Conservation (phyloP, 768 basidiomycete genomes). For the Strobilomyces echinocephalus region DNA sequence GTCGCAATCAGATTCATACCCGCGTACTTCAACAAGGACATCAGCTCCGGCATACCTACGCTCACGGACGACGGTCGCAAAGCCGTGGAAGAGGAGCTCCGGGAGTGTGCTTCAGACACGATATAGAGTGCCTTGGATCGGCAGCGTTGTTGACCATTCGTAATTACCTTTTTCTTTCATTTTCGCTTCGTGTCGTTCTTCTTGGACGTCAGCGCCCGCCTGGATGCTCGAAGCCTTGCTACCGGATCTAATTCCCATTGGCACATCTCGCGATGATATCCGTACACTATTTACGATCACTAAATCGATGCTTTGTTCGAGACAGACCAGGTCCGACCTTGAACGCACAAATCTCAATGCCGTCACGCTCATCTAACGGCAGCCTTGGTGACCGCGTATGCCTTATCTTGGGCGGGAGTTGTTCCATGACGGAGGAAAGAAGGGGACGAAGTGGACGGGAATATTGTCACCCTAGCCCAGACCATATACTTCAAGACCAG, state of each 20-base stretch:
- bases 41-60: constrained; percentile 58
- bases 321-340: background rate
- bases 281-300: constrained; percentile 21
- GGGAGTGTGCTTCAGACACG: constrained; percentile 13
- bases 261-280: constrained; percentile 24
- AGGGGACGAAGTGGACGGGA: background rate
- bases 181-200: constrained; percentile 3
- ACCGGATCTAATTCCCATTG: constrained; percentile 9
- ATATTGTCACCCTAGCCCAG: background rate
- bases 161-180: constrained; percentile 11
- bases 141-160: constrained; percentile 1
- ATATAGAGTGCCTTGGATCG: constrained; percentile 9
- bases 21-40: constrained; percentile 67
- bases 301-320: constrained; percentile 9
- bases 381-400: no score
- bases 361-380: background rate
- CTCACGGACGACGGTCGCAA: constrained; percentile 66
- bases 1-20: constrained; percentile 56
- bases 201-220: constrained; percentile 4
- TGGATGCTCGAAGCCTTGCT: constrained; percentile 5
- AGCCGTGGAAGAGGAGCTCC: constrained; percentile 72
- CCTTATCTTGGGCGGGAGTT: no score
- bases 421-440: background rate
- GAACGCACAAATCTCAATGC: background rate
- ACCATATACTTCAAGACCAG: background rate